Base-by-base conservation (phyloP, 768 basidiomycete genomes). In the Termitomyces sp. region DNA sequence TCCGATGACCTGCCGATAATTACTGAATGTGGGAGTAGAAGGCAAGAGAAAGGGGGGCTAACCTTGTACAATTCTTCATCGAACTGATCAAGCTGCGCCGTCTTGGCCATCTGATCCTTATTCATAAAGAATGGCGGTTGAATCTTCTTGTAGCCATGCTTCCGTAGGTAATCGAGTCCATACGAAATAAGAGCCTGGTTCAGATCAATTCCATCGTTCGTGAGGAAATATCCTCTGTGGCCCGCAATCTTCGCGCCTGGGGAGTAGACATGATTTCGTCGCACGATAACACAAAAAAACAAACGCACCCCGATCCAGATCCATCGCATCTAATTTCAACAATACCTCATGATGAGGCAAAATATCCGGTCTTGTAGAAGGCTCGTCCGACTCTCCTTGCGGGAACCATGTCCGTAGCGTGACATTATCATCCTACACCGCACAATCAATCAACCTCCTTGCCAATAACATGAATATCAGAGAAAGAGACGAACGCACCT, bases 61-160 rank as follows among this genome's bases (percentile, higher is more conserved):
- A 85, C 91, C 80, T 98, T 98, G 83, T 98, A 99, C 15, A 99
- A 76, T 64, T 97, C 95, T 72, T 99, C 97, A 67, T 99, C 97
- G 63, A 98, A 99, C 70, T 98, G 94, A 61, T 94, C 91, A 20
- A 99, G 84, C 67, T 99, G 97, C 2, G 97, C 97, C 0, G 97
- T 98, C 76, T 97, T 96, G 54, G 83, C 85, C 97, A 99, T 99
- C 64, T 90, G 81, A 22, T 95, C 91, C 71, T 94, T 95, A 78
- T 93, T 94, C 89, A 99, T 98, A 79, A 99, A 88, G 77, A 97
- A 99, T 0, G 97, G 97, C 3, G 95, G 91, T 68, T 95, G 93
- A 47, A 98, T 83, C 73, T 96, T 98, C 75, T 86, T 96, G 82
- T 91, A 98, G 0, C 82, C 85, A 27, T 78, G 80, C 50, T 79